Base-by-base conservation (phyloP, 2,329 filamentous ascomycete species). In the Fusarium neocosmosporiellum region DNA sequence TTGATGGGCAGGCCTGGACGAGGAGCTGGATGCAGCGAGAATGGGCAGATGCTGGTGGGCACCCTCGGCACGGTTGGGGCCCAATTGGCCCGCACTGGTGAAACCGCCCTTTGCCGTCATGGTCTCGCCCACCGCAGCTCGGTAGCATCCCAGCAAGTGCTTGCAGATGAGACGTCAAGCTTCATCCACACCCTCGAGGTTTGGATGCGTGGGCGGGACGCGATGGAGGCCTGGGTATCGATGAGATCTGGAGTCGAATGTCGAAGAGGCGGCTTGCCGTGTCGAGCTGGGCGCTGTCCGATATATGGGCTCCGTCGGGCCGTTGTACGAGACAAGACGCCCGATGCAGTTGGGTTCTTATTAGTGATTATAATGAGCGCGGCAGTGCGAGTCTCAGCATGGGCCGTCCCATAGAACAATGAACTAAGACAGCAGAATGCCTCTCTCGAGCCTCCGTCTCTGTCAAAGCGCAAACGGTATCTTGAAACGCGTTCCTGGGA, bases 61-160 rank as follows among this genome's bases (percentile, higher is more conserved):
- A 69, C 67, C 65, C 67, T 70, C 72, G 68, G 58, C 29, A 70
- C 27, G 57, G 58, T 57, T 65, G 64, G 64, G 71, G 71, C 70
- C 68, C 67, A 69, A 66, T 67, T 72, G 72, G 74, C 75, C 77
- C 76, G 72, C 71, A 72, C 63, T 70, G 63, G 75, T 77, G 78
- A 79, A 77, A 77, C 77, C 71, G 63, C 66, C 75, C 73, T 77
- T 66, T 74, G 77, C 70, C 62, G 73, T 78, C 78, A 79, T 79
- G 61, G 70, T 78, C 67, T 75, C 69, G 65, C 67, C 67, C 65
- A 59, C 63, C 59, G 64, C 61, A 72, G 71, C 65, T 69, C 74
- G 60, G 70, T 71, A 54, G 72, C 75, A 77, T 76, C 75, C 72
- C 75, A 77, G 75, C 75, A 75, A 73, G 66, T 71, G 70, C 65